Base-by-base conservation (phyloP, 192 early-diverging fungal species). In the Chytriomyces confervae region DNA sequence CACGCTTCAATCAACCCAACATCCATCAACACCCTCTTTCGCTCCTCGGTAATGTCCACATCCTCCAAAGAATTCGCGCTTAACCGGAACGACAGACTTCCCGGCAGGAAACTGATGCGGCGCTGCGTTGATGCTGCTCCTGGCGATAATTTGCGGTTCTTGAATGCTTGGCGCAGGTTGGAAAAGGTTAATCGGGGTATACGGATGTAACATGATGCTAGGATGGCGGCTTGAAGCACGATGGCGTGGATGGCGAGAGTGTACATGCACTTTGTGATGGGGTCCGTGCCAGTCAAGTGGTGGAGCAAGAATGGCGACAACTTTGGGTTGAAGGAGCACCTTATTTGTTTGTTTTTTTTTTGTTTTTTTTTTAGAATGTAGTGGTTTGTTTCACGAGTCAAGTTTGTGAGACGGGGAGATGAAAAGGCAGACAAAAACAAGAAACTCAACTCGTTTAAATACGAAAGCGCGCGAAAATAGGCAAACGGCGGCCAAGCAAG, bases 401-500 rank as follows among this genome's bases (percentile, higher is more conserved):
- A 84, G 49, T 83, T 27, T 86, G 18, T 83, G 76, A 62, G 82
- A 77, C 78, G 84, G 36, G 7, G 13, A 74, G 61, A 9, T 62
- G 27, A n/a, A 3, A 62, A 43, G 5, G 47, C 23, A 61, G 6
- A 44, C 61, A 47, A 18, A 3, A 45, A n/a, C n/a, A 20, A 48
- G 61, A 13, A 23, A 27, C 45, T 63, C 20, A 50, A 45, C 61
- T 27, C 23, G 80, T 60, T 36, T 1, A 36, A 36, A 36, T 36
- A 36, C 36, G 81, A 70, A 36, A 93, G 64, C 23, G 85, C 80
- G 5, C 87, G 84, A 74, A 88, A 92, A 77, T 91, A 93, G 27
- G 91, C 92, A 75, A 93, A 92, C 7, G 91, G 89, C 1, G 92
- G 92, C 92, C 92, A 93, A 61, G 90, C 75, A 75, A 89, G 86